Conservation (phyloP, 2,329 filamentous ascomycete species). For the Fusarium devonianum region DNA sequence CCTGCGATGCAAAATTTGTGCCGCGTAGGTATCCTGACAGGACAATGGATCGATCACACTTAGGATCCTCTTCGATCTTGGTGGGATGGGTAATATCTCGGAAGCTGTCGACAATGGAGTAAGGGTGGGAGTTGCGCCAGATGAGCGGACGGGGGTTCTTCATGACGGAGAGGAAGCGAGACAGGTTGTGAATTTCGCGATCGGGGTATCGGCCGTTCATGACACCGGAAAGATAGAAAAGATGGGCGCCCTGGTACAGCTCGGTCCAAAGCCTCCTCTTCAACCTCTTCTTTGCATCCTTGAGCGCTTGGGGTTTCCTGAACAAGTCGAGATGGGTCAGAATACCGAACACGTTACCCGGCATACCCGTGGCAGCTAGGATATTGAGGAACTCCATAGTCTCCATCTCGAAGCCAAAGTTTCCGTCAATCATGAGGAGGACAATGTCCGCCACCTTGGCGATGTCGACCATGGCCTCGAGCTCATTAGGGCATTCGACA, state of each 20-base stretch:
- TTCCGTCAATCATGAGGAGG: constrained; percentile 96
- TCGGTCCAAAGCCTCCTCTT: constrained; percentile 98
- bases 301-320: constrained; percentile 88
- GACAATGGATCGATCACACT: constrained; percentile 89
- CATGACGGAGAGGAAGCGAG: constrained; percentile 96
- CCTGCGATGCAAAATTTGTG: constrained; percentile 88
- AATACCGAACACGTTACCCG: constrained; percentile 96
- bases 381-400: constrained; percentile 99
- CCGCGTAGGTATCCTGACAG: constrained; percentile 93
- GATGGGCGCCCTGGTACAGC: constrained; percentile 92
- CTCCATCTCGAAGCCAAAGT: constrained; percentile 99
- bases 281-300: constrained; percentile 92
- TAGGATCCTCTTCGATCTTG: constrained; percentile 84
- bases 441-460: constrained; percentile 98
- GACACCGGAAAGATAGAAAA: constrained; percentile 96
- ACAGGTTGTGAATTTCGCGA: constrained; percentile 93
- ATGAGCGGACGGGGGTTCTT: constrained; percentile 97
- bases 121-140: constrained; percentile 96
- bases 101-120: constrained; percentile 91
- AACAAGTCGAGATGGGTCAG: constrained; percentile 96
- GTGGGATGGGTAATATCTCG: constrained; percentile 94
- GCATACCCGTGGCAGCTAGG: constrained; percentile 93
- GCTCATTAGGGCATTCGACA: constrained; percentile 94
- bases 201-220: constrained; percentile 97
- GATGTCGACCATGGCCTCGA: constrained; percentile 96